These are phyloP conservation scores for Aureobasidium sp. DNA, from an alignment of 2,329 filamentous ascomycete genomes.

Conservation along the genomic window DNA sequence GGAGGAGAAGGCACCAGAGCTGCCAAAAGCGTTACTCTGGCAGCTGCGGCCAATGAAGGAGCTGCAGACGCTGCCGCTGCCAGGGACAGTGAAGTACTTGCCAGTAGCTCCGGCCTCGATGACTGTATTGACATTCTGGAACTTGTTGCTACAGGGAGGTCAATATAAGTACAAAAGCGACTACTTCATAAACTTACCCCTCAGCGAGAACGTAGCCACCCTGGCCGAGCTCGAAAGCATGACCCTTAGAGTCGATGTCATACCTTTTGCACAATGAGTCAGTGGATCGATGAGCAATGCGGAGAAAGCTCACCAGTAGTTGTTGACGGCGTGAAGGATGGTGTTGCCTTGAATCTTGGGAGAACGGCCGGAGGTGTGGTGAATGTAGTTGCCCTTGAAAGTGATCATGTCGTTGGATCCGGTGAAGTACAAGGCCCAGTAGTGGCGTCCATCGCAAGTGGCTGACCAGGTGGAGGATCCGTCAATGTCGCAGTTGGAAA, in stretches of 20 bases:
- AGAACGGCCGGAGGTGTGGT: slow-evolving; percentile 50
- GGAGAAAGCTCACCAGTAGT: slow-evolving; percentile 41
- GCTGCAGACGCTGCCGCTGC: slow-evolving; percentile 37
- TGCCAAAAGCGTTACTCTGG: slow-evolving; percentile 38
- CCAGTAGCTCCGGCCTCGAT: slow-evolving; percentile 35
- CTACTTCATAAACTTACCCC: slow-evolving; percentile 15
- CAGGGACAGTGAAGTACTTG: slow-evolving; percentile 34
- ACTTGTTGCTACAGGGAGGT: not conserved
- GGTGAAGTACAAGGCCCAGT: slow-evolving; percentile 52
- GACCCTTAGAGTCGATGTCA: slow-evolving; percentile 40
- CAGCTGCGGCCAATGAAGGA: slow-evolving; percentile 45
- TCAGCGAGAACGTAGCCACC: slow-evolving; percentile 27
- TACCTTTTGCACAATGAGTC: slow-evolving; percentile 23
- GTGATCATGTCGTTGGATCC: slow-evolving; percentile 53
- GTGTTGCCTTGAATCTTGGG: slow-evolving; percentile 52
- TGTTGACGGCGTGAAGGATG: slow-evolving; percentile 56
- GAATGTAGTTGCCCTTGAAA: slow-evolving; percentile 55
- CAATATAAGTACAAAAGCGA: not conserved
- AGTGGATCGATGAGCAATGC: not conserved
- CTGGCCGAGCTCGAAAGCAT: slow-evolving; percentile 48
- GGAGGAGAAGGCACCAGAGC: slow-evolving; percentile 20
- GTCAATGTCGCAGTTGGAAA: slow-evolving; percentile 56
- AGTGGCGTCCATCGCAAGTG: slow-evolving; percentile 53
- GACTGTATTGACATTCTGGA: slow-evolving; percentile 29
- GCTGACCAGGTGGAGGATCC: slow-evolving; percentile 49